Conservation (phyloP, 257 asterid species). For the Forsythia suspensa region DNA sequence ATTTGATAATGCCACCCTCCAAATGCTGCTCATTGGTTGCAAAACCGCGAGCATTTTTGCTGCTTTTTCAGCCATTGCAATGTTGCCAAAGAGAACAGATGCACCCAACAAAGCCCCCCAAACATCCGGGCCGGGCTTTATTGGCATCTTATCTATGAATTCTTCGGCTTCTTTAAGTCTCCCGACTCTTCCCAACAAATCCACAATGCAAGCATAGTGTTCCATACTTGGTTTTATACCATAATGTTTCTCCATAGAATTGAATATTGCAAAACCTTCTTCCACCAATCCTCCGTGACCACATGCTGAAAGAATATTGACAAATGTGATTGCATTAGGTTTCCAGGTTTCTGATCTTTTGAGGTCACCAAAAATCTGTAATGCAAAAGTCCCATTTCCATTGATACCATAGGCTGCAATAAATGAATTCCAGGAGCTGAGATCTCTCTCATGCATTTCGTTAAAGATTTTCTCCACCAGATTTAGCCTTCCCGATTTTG, state of each 20-base stretch:
- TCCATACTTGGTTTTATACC: slow-evolving; percentile 29
- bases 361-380: slow-evolving; percentile 15
- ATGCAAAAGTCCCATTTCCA: slow-evolving; percentile 37
- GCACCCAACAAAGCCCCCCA: slow-evolving; percentile 52
- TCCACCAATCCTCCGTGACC: slow-evolving; percentile 42
- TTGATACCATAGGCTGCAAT: slow-evolving; percentile 47
- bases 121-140: slow-evolving; percentile 27
- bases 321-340: slow-evolving; percentile 38
- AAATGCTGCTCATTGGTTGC: slow-evolving; percentile 37
- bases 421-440: slow-evolving; percentile 50
- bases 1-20: slow-evolving; percentile 50
- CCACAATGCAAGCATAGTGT: slow-evolving; percentile 48
- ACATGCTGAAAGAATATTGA: slow-evolving; percentile 43
- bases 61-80: slow-evolving; percentile 38
- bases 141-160: slow-evolving; percentile 31
- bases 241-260: slow-evolving; percentile 25
- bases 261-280: slow-evolving; percentile 36
- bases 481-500: slow-evolving; percentile 41
- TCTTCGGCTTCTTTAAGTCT: slow-evolving; percentile 37
- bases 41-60: slow-evolving; percentile 32
- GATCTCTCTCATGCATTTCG: slow-evolving; percentile 42
- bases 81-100: slow-evolving; percentile 22
- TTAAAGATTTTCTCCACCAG: slow-evolving; percentile 35
- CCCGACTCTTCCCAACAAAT: slow-evolving; percentile 49
- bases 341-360: slow-evolving; percentile 8